Conservation (phyloP, 192 early-diverging fungal genomes). For the Phlyctochytrium bullatum region DNA sequence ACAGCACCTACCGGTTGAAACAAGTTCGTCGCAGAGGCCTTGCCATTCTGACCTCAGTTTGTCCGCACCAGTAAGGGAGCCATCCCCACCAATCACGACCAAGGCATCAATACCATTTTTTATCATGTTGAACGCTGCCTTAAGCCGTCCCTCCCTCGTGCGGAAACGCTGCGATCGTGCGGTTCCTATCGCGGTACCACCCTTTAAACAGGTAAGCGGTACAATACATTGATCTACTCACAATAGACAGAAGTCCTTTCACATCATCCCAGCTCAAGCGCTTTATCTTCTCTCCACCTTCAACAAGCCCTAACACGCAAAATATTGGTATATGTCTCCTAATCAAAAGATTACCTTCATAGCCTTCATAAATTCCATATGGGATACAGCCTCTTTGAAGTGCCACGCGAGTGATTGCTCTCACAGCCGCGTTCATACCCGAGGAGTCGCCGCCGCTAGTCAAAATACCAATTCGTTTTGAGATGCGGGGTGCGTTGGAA, state of each 20-base stretch:
- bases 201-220: slow-evolving; percentile 37
- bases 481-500: not conserved
- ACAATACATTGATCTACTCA: slow-evolving; percentile 28
- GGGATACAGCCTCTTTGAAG: slow-evolving; percentile 79
- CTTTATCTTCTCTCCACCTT: slow-evolving; percentile 84
- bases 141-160: slow-evolving; percentile 77
- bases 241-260: slow-evolving; percentile 74
- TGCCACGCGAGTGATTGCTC: slow-evolving; percentile 84
- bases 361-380: slow-evolving; percentile 93
- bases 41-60: slow-evolving; percentile 88
- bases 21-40: slow-evolving; percentile 73
- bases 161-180: slow-evolving; percentile 88
- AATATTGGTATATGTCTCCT: slow-evolving; percentile 13
- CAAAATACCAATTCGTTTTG: slow-evolving; percentile 86
- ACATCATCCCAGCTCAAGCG: slow-evolving; percentile 89
- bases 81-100: slow-evolving; percentile 95
- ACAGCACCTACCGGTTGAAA: slow-evolving; percentile 35
- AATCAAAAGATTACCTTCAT: slow-evolving; percentile 50
- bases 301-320: slow-evolving; percentile 69
- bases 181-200: slow-evolving; percentile 94
- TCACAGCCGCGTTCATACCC: slow-evolving; percentile 97
- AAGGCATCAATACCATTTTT: slow-evolving; percentile 91
- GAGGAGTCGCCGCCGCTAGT: slow-evolving; percentile 94
- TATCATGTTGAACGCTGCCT: slow-evolving; percentile 80
- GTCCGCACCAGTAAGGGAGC: slow-evolving; percentile 95